Conservation (phyloP, 331 rosid species). For the Spiraea crenata region DNA sequence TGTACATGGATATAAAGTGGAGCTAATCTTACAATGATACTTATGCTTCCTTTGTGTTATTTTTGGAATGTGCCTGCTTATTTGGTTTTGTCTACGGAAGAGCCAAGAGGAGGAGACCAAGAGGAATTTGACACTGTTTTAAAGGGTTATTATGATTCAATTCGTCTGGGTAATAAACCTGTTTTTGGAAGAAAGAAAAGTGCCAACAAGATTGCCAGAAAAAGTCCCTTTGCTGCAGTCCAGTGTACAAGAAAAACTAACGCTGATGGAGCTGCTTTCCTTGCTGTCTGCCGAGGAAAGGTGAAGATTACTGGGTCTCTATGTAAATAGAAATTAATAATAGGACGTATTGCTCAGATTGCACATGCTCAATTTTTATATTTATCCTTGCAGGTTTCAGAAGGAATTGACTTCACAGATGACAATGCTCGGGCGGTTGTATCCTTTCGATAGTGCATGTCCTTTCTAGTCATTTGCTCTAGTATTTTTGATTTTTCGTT, state of each 20-base stretch:
- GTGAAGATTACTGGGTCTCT: slow-evolving; percentile 28
- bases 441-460: slow-evolving; percentile 46
- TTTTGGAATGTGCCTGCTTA: slow-evolving; percentile 1
- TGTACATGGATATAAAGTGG: slow-evolving; percentile 5
- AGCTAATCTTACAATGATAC: slow-evolving; percentile 15
- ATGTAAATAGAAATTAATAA: not conserved
- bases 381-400: slow-evolving; percentile 77
- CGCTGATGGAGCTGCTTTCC: slow-evolving; percentile 75
- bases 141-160: slow-evolving; percentile 75
- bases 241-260: slow-evolving; percentile 35
- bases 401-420: slow-evolving; percentile 93
- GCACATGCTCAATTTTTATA: slow-evolving; percentile 24
- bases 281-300: slow-evolving; percentile 99
- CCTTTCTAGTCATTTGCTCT: slow-evolving; percentile 8
- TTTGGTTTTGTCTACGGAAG: slow-evolving; percentile 42
- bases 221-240: slow-evolving; percentile 28
- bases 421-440: slow-evolving; percentile 94
- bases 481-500: not conserved
- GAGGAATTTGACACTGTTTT: slow-evolving; percentile 78
- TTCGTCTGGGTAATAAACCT: slow-evolving; percentile 48
- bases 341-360: not conserved
- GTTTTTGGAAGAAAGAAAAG: slow-evolving; percentile 52
- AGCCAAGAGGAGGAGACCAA: slow-evolving; percentile 85
- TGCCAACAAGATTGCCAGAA: slow-evolving; percentile 41
- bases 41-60: not conserved